Conservation (phyloP, 2,329 filamentous ascomycete genomes). For the Blastomyces silverae region DNA sequence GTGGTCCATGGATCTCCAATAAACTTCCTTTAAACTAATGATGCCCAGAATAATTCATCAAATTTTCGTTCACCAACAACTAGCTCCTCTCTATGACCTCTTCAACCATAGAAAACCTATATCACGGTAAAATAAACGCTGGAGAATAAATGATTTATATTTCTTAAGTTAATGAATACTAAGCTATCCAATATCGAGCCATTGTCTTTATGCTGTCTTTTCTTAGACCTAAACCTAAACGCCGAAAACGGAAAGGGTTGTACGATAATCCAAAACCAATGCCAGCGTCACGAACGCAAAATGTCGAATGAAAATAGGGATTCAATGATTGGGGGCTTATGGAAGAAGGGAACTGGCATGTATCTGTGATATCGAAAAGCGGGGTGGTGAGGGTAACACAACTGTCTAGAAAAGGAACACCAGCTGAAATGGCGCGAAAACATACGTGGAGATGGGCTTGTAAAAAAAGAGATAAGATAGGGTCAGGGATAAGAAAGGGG, state of each 20-base stretch:
- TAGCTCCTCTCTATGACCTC: background rate
- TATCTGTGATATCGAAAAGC: background rate
- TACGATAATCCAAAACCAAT: background rate
- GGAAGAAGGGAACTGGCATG: background rate
- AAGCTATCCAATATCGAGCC: background rate
- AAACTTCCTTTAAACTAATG: background rate
- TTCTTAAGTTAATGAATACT: slow-evolving; percentile 20
- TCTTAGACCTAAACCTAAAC: slow-evolving; percentile 1
- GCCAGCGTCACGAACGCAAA: background rate
- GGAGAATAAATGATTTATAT: background rate
- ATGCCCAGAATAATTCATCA: no score
- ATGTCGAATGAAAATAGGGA: background rate
- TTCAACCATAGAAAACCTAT: background rate
- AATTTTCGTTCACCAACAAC: background rate
- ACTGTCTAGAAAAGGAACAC: background rate
- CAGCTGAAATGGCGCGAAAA: background rate
- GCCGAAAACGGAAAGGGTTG: background rate
- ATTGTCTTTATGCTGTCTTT: no score
- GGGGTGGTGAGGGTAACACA: background rate
- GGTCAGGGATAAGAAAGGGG: background rate
- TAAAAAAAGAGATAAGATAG: background rate
- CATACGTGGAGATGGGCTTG: background rate
- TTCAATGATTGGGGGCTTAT: background rate
- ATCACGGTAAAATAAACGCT: background rate
- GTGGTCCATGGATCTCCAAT: background rate